These are phyloP conservation scores for Polygonum aviculare DNA, from an alignment of 148 eudicot species.

Conservation along the genomic window DNA sequence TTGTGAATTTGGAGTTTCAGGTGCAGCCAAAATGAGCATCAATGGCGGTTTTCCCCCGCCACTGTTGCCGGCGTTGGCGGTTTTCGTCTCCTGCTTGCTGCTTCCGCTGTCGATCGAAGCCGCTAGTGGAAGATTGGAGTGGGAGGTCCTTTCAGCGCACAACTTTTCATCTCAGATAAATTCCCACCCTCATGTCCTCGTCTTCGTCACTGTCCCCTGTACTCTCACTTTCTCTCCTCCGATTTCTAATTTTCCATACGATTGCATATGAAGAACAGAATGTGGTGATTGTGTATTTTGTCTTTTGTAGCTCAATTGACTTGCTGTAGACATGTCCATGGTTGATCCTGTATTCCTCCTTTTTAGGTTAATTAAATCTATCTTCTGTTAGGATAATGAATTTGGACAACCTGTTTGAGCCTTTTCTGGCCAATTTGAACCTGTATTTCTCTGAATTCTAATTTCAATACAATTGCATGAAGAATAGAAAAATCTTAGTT, in stretches of 20 bases:
- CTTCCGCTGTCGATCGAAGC: constrained; percentile 2
- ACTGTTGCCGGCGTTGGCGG: neutral
- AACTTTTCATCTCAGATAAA: constrained; percentile 73
- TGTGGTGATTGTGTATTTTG: neutral
- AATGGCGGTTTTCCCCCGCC: neutral
- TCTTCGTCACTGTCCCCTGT: constrained; percentile 71
- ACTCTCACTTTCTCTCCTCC: constrained; percentile 10
- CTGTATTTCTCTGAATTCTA: no score
- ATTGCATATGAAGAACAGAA: neutral
- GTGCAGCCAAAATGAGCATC: neutral
- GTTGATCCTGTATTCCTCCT: neutral
- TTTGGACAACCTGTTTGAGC: neutral
- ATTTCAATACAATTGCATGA: no score
- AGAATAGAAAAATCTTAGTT: no score
- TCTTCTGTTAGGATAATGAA: neutral
- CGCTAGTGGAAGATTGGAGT: constrained; percentile 18
- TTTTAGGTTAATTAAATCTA: neutral
- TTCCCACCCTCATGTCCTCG: constrained; percentile 47
- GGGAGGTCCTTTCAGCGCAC: constrained; percentile 52
- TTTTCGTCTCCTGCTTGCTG: constrained; percentile 3
- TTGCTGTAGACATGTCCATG: neutral
- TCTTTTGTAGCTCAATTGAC: neutral
- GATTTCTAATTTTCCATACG: neutral
- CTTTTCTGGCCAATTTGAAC: neutral
- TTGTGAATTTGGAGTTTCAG: neutral